Percentiles rank a stretch among this genome's conserved stretches.
Evolutionary conservation across 306 rosid species (phyloP).

Genomic region (Lupinus albus): DNA sequence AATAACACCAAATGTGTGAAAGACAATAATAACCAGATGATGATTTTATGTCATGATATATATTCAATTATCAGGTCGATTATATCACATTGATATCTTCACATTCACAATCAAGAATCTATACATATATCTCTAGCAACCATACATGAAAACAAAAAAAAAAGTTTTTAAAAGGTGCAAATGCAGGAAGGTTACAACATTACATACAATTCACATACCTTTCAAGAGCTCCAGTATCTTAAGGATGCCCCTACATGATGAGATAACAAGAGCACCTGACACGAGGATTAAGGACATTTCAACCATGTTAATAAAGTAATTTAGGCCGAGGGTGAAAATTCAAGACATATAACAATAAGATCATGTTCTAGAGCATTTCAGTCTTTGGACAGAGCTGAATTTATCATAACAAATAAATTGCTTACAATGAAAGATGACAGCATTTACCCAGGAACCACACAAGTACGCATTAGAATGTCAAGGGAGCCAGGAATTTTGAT

Average conservation of each 20-base stretch:
- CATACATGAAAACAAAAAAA: not conserved
- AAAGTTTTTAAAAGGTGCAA: not conserved
- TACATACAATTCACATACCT: slow-evolving; percentile 45
- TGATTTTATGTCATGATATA: slow-evolving; percentile 2
- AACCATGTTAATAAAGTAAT: slow-evolving; percentile 45
- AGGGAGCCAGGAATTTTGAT: slow-evolving; percentile 41
- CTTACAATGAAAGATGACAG: slow-evolving; percentile 47
- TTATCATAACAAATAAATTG: slow-evolving; percentile 22
- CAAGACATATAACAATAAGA: slow-evolving; percentile 11
- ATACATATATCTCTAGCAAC: slow-evolving; percentile 15
- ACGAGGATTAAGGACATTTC: slow-evolving; percentile 39
- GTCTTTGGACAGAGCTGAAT: slow-evolving; percentile 4
- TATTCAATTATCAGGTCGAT: not conserved
- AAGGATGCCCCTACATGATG: slow-evolving; percentile 39
- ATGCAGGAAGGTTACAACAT: not conserved
- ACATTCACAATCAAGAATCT: slow-evolving; percentile 21
- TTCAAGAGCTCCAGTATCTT: slow-evolving; percentile 54
- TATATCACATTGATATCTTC: slow-evolving; percentile 13
- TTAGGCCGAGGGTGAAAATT: slow-evolving; percentile 30
- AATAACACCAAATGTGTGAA: not conserved
- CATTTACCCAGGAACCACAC: slow-evolving; percentile 47
- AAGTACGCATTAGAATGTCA: slow-evolving; percentile 47
- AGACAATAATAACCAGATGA: slow-evolving; percentile 4
- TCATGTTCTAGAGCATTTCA: slow-evolving; percentile 17
- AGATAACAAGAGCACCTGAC: slow-evolving; percentile 52